Percentiles rank a stretch among this genome's conserved stretches.
Evolutionary conservation across 495 filamentous ascomycete genomes (phyloP).

Genomic region (Aspergillus sclerotiicarbonarius): DNA sequence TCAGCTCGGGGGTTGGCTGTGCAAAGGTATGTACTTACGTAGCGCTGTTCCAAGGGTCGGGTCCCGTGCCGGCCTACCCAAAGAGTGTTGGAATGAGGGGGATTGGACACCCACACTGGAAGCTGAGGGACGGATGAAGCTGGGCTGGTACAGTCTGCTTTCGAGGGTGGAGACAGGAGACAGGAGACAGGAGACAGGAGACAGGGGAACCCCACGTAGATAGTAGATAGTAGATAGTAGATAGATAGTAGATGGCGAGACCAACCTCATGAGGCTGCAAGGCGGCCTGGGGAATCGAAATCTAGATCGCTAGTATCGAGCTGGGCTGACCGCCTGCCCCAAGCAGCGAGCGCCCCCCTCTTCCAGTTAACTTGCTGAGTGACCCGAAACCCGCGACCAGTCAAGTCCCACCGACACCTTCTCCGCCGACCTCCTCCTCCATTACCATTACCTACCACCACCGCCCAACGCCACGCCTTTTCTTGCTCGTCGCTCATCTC

Average conservation of each 20-base stretch:
- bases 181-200: too few relatives aligned
- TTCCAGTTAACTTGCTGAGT: too few relatives aligned
- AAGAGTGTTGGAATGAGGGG: background rate
- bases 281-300: background rate
- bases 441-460: conserved; percentile 16
- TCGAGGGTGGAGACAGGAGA: too few relatives aligned
- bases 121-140: too few relatives aligned
- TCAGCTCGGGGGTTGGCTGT: too few relatives aligned
- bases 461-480: conserved; percentile 35
- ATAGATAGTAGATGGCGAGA: conserved; percentile 7
- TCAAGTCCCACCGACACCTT: background rate
- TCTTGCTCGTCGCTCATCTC: conserved; percentile 20
- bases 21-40: background rate
- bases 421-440: background rate
- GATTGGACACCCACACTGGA: conserved; percentile 8
- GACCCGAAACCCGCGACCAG: conserved; percentile 1
- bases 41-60: background rate
- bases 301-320: background rate
- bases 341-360: conserved; percentile 6
- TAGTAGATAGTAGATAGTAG: background rate
- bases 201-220: too few relatives aligned
- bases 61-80: background rate
- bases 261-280: background rate
- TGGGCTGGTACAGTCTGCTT: background rate
- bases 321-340: conserved; percentile 34